Percentiles rank a stretch among this genome's conserved stretches.
These are phyloP conservation scores for Barnettozyma sucrosica DNA, from an alignment of 805 yeast genomes.

Conservation along the genomic window DNA sequence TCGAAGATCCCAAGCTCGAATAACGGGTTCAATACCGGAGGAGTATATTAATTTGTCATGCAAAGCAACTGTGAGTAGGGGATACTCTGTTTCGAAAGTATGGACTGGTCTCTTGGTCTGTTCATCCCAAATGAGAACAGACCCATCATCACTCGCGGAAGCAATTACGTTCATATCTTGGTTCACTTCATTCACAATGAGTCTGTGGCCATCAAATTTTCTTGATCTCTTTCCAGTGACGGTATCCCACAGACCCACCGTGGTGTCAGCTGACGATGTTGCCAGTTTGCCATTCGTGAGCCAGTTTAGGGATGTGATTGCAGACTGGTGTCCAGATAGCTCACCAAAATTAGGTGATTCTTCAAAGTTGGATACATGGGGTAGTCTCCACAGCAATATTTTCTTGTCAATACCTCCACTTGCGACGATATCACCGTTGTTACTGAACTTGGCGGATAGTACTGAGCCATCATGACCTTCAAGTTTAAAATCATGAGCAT, in stretches of 20 bases:
- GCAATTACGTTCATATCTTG: constrained; percentile 32
- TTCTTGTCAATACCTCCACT: constrained; percentile 57
- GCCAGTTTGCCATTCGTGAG: constrained; percentile 38
- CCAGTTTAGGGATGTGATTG: constrained; percentile 60
- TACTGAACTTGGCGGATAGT: constrained; percentile 45
- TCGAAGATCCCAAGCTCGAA: constrained; percentile 56
- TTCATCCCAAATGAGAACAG: constrained; percentile 56
- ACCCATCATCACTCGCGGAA: constrained; percentile 66
- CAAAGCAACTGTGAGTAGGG: constrained; percentile 48
- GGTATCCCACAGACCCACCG: constrained; percentile 59
- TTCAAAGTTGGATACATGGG: constrained; percentile 15
- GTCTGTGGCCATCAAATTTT: constrained; percentile 46
- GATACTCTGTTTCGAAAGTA: constrained; percentile 43
- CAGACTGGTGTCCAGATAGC: constrained; percentile 54
- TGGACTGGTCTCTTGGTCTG: constrained; percentile 42
- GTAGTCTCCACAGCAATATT: constrained; percentile 29
- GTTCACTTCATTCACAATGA: constrained; percentile 51
- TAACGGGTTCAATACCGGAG: constrained; percentile 64
- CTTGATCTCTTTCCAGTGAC: constrained; percentile 49
- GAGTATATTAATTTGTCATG: constrained; percentile 43
- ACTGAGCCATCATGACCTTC: constrained; percentile 53
- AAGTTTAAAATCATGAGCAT: constrained; percentile 28
- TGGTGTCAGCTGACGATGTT: constrained; percentile 55
- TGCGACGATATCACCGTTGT: constrained; percentile 47
- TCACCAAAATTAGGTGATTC: constrained; percentile 37